A percentile compares a stretch with the other conserved stretches of the same genome.
Evolutionary conservation across 2,329 filamentous ascomycete genomes (phyloP).

Genomic region (Paecilomyces niveus): DNA sequence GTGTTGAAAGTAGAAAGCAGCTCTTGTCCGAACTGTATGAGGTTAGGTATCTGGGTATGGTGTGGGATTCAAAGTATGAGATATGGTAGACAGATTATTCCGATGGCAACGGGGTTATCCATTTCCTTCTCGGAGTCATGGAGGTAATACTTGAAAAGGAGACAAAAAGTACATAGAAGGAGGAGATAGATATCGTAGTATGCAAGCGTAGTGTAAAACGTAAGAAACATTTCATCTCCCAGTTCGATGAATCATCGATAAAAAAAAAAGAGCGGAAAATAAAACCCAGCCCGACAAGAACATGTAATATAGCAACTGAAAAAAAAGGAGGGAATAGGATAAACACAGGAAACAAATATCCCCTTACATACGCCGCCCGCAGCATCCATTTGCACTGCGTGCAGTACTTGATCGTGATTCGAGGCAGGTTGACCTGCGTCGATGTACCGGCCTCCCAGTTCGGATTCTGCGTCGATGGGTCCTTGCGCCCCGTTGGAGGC

Average conservation of each 20-base stretch:
- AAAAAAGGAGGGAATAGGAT: conserved; percentile 1
- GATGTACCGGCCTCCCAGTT: conserved; percentile 3
- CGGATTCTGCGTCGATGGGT: not conserved
- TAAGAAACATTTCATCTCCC: too few relatives aligned
- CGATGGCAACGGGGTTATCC: not conserved
- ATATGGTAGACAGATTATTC: not conserved
- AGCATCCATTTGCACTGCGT: conserved; percentile 93
- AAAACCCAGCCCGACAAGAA: not conserved
- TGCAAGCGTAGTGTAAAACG: too few relatives aligned
- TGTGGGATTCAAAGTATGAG: not conserved
- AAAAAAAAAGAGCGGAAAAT: too few relatives aligned
- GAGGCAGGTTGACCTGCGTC: conserved; percentile 48
- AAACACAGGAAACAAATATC: conserved; percentile 1
- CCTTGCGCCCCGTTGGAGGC: conserved; percentile 1
- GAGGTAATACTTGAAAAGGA: too few relatives aligned
- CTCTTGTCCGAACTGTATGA: conserved; percentile 78
- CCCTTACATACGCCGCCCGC: conserved; percentile 72
- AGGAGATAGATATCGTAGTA: too few relatives aligned
- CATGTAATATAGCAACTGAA: not conserved
- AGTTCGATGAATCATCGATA: not conserved
- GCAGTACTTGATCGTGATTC: conserved; percentile 84
- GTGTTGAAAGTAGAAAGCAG: conserved; percentile 87
- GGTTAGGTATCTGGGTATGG: not conserved
- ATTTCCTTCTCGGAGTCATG: too few relatives aligned
- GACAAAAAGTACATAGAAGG: too few relatives aligned